Evolutionary conservation across 2,329 filamentous ascomycete genomes (phyloP).

Genomic region (Sporothrix phasma): DNA sequence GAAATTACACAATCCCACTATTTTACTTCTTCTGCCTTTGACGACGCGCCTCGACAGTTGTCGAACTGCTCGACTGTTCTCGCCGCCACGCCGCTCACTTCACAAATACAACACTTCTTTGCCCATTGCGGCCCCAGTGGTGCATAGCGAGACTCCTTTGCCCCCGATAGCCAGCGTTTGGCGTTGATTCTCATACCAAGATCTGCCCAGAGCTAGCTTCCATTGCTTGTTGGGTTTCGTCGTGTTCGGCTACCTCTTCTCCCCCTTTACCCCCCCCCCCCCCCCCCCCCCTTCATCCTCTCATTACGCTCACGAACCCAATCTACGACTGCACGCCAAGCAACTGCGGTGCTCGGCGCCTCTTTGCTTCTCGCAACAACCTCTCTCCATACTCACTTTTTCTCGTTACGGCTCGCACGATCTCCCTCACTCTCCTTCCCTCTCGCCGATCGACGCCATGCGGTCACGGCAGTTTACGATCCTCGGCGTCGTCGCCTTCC

Average conservation of each 20-base stretch:
- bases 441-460: conserved; percentile 20
- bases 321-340: neutral
- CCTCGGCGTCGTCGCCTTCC: conserved; percentile 23
- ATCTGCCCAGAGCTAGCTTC: neutral
- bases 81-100: neutral
- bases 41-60: neutral
- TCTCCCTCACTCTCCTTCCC: neutral
- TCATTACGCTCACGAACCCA: neutral
- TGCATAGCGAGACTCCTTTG: neutral
- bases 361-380: neutral
- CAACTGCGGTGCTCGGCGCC: neutral
- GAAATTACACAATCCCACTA: neutral
- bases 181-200: neutral
- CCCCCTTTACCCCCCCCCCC: too few species aligned
- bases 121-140: conserved; percentile 6
- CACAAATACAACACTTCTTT: neutral
- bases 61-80: neutral
- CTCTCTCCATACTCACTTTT: neutral
- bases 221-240: neutral
- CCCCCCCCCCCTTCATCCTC: neutral
- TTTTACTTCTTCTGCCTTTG: neutral
- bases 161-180: neutral
- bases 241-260: neutral
- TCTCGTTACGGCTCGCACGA: neutral
- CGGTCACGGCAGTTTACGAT: conserved; percentile 25